These are phyloP conservation scores for Apiospora phragmitis DNA, from an alignment of 2,329 filamentous ascomycete genomes.

Conservation along the genomic window DNA sequence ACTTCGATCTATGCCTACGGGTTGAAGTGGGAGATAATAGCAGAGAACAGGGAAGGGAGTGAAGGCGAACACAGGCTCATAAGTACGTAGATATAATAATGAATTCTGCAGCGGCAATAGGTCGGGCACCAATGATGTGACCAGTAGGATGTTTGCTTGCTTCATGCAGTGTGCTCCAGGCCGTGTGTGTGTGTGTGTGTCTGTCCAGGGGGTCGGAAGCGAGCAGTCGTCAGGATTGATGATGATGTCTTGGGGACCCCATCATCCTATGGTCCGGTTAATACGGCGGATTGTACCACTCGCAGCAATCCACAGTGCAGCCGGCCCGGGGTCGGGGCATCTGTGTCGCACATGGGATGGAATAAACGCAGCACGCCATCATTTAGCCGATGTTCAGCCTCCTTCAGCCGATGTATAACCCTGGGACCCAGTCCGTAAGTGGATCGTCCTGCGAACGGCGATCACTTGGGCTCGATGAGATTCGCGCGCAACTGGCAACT, in stretches of 20 bases:
- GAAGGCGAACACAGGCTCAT: too few relatives aligned
- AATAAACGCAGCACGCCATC: background rate
- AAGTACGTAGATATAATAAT: background rate
- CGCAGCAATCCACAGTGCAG: background rate
- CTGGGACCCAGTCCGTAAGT: background rate
- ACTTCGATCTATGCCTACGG: background rate
- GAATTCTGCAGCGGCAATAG: background rate
- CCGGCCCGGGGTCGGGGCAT: background rate
- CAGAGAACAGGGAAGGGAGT: background rate
- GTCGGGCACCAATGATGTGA: background rate
- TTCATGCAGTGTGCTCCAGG: background rate
- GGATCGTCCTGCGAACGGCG: background rate
- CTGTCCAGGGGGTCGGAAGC: background rate
- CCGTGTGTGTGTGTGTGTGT: background rate
- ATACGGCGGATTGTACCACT: background rate
- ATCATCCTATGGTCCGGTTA: background rate
- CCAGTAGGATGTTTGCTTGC: background rate
- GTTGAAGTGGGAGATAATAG: background rate
- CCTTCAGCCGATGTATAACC: background rate
- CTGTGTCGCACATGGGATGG: background rate
- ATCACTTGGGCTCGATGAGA: background rate
- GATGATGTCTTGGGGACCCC: background rate
- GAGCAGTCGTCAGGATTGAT: background rate
- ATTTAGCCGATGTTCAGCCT: slow-evolving; percentile 4
- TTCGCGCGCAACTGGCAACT: background rate